These are phyloP conservation scores for Boletus smithii DNA, from an alignment of 1,284 basidiomycete species.

Conservation along the genomic window DNA sequence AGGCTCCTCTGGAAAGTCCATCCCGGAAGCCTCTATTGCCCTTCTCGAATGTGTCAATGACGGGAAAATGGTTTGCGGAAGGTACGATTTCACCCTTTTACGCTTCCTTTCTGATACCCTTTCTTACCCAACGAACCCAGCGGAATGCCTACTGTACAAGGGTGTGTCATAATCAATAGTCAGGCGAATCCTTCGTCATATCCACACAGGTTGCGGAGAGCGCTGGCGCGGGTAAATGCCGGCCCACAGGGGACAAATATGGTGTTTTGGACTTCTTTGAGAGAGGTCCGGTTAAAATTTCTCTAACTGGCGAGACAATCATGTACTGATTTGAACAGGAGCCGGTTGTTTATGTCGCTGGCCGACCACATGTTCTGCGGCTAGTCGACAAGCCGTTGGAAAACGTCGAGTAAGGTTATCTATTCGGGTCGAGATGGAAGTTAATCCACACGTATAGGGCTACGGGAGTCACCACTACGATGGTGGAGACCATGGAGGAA, in stretches of 20 bases:
- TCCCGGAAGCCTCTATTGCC: constrained; percentile 35
- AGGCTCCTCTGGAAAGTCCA: constrained; percentile 33
- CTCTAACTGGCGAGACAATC: neutral
- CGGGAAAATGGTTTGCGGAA: constrained; percentile 79
- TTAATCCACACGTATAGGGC: constrained; percentile 50
- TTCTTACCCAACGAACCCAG: constrained; percentile 37
- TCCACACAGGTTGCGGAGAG: constrained; percentile 69
- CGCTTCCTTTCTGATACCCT: neutral
- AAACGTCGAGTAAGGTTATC: constrained; percentile 80
- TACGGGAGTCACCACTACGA: constrained; percentile 89
- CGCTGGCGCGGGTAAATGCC: constrained; percentile 79
- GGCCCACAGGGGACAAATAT: constrained; percentile 66
- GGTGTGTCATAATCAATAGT: constrained; percentile 44
- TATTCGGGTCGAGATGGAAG: neutral
- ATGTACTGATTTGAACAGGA: constrained; percentile 51
- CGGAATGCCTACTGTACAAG: constrained; percentile 87
- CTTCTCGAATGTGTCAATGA: constrained; percentile 38
- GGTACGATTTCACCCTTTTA: constrained; percentile 41
- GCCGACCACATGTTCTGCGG: constrained; percentile 91
- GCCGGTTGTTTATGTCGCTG: constrained; percentile 90
- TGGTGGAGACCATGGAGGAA: constrained; percentile 92
- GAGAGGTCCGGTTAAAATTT: constrained; percentile 58
- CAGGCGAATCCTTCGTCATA: neutral
- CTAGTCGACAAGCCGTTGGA: constrained; percentile 85
- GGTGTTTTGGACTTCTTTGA: constrained; percentile 88